phyloP scores from a whole-genome alignment of 306 rosid species.

The Quercus bicolor region DNA sequence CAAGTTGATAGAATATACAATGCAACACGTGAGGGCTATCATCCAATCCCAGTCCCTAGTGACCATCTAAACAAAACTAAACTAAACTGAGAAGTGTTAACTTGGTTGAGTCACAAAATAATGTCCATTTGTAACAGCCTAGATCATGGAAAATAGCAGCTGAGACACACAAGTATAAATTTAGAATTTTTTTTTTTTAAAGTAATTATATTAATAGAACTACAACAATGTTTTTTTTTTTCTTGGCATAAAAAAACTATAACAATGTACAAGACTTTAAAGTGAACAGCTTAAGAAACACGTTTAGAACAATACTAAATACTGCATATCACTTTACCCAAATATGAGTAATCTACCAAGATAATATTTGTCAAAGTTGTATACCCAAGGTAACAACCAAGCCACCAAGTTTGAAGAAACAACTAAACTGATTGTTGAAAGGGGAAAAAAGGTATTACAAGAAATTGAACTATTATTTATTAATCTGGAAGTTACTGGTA shows the following conservation, averaged over 20 bases:
- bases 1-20: neutral
- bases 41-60: neutral
- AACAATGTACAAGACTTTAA: too few relatives aligned
- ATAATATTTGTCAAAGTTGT: neutral
- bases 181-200: too few relatives aligned
- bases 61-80: constrained; percentile 11
- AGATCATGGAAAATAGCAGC: constrained; percentile 2
- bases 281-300: neutral
- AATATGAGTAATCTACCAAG: constrained; percentile 1
- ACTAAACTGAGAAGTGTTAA: neutral
- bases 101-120: neutral
- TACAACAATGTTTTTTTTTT: too few relatives aligned
- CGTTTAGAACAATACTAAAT: neutral
- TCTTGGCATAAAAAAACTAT: too few relatives aligned
- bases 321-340: neutral
- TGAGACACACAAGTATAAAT: constrained; percentile 18
- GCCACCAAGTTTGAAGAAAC: constrained; percentile 9
- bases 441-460: constrained; percentile 28
- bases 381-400: neutral
- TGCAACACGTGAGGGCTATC: neutral
- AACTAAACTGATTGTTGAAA: constrained; percentile 28
- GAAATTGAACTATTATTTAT: constrained; percentile 36
- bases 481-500: constrained; percentile 20
- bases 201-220: too few relatives aligned
- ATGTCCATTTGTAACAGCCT: neutral